These are phyloP conservation scores for Acidomyces sp. DNA, from an alignment of 495 filamentous ascomycete genomes.

Conservation along the genomic window DNA sequence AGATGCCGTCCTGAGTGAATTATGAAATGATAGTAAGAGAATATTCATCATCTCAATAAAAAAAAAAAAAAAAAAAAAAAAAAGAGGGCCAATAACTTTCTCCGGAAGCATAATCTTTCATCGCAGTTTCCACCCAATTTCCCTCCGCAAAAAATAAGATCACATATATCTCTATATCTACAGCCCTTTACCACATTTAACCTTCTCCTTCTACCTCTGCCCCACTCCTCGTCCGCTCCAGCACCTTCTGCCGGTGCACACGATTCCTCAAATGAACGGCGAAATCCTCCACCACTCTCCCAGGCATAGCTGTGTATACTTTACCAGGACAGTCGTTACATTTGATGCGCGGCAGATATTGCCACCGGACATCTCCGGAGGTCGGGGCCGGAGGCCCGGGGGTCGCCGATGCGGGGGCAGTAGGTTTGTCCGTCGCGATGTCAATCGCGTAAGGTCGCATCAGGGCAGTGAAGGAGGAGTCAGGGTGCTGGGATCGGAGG, in stretches of 20 bases:
- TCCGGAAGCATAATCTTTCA: no score
- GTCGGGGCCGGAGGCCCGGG: conserved; percentile 32
- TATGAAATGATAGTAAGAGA: no score
- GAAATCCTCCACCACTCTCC: conserved; percentile 73
- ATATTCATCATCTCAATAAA: no score
- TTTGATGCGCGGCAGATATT: conserved; percentile 71
- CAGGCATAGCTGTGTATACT: conserved; percentile 78
- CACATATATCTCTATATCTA: no score
- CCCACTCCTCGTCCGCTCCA: conserved; percentile 31
- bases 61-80: no score
- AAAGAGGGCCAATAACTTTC: no score
- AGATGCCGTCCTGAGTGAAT: no score
- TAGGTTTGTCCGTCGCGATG: conserved; percentile 42
- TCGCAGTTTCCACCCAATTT: no score
- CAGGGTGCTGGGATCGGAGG: conserved; percentile 52
- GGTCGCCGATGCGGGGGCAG: conserved; percentile 26
- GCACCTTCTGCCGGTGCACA: conserved; percentile 62
- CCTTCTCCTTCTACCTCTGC: no score
- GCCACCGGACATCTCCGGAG: conserved; percentile 48
- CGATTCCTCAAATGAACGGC: conserved; percentile 78
- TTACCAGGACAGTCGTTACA: conserved; percentile 90
- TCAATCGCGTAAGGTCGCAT: conserved; percentile 80
- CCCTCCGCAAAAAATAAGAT: no score
- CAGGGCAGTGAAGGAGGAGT: conserved; percentile 67
- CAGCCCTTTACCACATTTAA: no score